Evolutionary conservation across 1,284 basidiomycete genomes (phyloP).

Genomic region (Coriolopsis trogii): DNA sequence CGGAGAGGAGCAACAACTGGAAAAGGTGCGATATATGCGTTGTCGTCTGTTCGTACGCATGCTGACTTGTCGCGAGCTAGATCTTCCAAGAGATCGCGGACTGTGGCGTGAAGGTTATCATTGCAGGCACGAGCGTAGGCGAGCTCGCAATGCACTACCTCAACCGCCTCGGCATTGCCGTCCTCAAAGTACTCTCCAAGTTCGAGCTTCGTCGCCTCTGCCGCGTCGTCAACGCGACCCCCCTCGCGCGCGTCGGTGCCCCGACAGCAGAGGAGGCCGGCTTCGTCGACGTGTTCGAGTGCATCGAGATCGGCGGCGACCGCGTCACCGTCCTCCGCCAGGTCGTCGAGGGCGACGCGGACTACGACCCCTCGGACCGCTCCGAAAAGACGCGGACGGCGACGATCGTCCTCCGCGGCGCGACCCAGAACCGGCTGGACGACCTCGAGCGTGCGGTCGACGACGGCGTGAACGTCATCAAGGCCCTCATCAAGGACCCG

Average conservation of each 20-base stretch:
- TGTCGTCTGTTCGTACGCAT: not conserved
- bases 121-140: conserved; percentile 91
- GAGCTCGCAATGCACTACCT: conserved; percentile 98
- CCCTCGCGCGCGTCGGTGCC: conserved; percentile 93
- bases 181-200: conserved; percentile 97
- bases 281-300: conserved; percentile 92
- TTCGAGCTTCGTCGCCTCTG: conserved; percentile 96
- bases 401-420: conserved; percentile 95
- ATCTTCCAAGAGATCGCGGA: conserved; percentile 98
- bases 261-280: conserved; percentile 98
- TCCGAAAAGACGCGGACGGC: conserved; percentile 83
- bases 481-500: conserved; percentile 89
- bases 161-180: conserved; percentile 91
- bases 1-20: conserved; percentile 95
- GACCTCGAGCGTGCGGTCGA: conserved; percentile 95
- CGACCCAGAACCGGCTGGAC: conserved; percentile 93
- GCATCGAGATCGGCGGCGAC: conserved; percentile 96
- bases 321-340: conserved; percentile 97
- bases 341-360: conserved; percentile 61
- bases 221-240: conserved; percentile 95
- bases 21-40: conserved; percentile 76
- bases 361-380: conserved; percentile 49
- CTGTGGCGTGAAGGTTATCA: conserved; percentile 91
- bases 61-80: conserved; percentile 41
- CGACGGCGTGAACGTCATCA: conserved; percentile 97